A percentile compares a stretch with the other conserved stretches of the same genome.
Conservation (phyloP, 805 yeast species). For the Starmerella floricola region DNA sequence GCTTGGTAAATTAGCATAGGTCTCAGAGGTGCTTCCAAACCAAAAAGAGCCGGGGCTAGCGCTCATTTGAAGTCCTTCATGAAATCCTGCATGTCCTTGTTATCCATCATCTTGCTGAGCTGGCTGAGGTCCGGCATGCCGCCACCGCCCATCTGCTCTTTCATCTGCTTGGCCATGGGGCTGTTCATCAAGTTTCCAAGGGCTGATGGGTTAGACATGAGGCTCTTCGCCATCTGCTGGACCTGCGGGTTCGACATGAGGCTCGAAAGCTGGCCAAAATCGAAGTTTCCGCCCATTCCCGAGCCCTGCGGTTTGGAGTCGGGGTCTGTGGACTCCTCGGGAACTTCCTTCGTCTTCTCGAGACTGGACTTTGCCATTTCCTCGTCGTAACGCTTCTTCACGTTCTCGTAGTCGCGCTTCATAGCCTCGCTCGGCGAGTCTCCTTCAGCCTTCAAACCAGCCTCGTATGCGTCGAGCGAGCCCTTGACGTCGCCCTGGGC, state of each 20-base stretch:
- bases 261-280: slow-evolving; percentile 43
- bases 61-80: slow-evolving; percentile 9
- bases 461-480: slow-evolving; percentile 79
- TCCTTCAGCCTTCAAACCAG: slow-evolving; percentile 81
- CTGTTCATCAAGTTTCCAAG: slow-evolving; percentile 62
- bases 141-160: slow-evolving; percentile 54
- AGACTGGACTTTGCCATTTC: slow-evolving; percentile 31
- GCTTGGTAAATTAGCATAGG: too few relatives aligned
- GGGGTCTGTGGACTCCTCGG: slow-evolving; percentile 1
- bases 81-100: slow-evolving; percentile 56
- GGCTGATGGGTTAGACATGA: slow-evolving; percentile 79
- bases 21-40: too few relatives aligned
- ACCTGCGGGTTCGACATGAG: slow-evolving; percentile 84
- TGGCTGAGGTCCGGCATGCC: slow-evolving; percentile 48
- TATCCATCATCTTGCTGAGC: slow-evolving; percentile 44
- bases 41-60: too few relatives aligned
- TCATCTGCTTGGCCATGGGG: slow-evolving; percentile 76
- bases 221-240: slow-evolving; percentile 74
- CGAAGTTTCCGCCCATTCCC: slow-evolving; percentile 52
- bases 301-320: slow-evolving; percentile 12
- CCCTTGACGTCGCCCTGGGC: slow-evolving; percentile 90
- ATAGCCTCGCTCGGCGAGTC: slow-evolving; percentile 73
- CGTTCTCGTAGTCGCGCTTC: slow-evolving; percentile 88
- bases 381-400: slow-evolving; percentile 74
- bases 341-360: slow-evolving; percentile 1